Base-by-base conservation (phyloP, 2,329 filamentous ascomycete species). In the Epichloe coenophiala region DNA sequence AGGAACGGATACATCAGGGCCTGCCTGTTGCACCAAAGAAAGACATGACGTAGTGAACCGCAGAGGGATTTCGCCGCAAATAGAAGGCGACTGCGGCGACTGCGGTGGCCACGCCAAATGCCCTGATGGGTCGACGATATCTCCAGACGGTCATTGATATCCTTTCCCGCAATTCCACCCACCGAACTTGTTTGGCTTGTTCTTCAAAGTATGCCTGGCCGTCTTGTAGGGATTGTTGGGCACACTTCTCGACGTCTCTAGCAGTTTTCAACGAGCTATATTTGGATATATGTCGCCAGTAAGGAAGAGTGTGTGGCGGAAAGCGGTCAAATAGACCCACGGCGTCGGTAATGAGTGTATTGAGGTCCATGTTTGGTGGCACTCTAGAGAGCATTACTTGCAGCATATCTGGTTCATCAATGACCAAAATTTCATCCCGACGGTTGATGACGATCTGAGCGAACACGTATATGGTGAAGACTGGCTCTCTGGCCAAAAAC, bases 361-460 rank as follows among this genome's bases (percentile, higher is more conserved):
- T 91, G 23, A 98, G 71, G 61, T 94, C 78, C 51, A 95, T 78
- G 17, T 84, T 83, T 48, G 81, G 77, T 1, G 93, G 93, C 6
- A 98, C 76, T 65, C 93, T 95, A 41, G 87, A 88, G 12, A 98
- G 78, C 37, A 87, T 83, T 53, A 84, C 86, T 64, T 95, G 89
- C 23, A 98, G 77, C 79, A 98, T 94, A 61, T 97, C 91, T 6
- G 88, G 84, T 63, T 95, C 89, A 57, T 94, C 86, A n/a, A 88
- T 86, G 47, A 87, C 84, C 56, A 97, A 78, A n/a, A 98, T 77
- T 66, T 96, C 89, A 36, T 81, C 77, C 51, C 86, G 83, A 38
- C 91, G 84, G 44, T 83, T 80, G 36, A 95, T 74, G 41, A 95
- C 82, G 55, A 95, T 90, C 62, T 88, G 85, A 1, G 89, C 88